Percentiles rank a stretch among this genome's conserved stretches.
phyloP scores from a whole-genome alignment of 2,329 filamentous ascomycete genomes.

The Microdochium nivale region DNA sequence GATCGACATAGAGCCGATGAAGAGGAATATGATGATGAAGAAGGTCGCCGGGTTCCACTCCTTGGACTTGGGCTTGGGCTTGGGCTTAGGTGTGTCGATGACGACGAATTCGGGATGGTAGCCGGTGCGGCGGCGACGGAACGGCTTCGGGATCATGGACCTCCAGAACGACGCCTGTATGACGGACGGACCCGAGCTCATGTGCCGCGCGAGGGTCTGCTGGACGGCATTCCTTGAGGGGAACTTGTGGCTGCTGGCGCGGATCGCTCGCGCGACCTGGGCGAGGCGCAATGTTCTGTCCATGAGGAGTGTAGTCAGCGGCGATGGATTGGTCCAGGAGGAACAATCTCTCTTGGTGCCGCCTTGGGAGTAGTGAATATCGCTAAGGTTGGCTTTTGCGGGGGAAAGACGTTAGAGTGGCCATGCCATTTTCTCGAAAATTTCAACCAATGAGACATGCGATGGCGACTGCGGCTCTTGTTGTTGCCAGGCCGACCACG shows the following conservation, averaged over 20 bases:
- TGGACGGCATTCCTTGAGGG: no score
- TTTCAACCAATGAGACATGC: neutral
- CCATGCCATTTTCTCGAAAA: neutral
- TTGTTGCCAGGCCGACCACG: constrained; percentile 1
- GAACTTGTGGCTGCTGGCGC: neutral
- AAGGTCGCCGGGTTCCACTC: constrained; percentile 77
- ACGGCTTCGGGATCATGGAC: constrained; percentile 59
- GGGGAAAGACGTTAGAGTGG: no score
- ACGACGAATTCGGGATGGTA: constrained; percentile 11
- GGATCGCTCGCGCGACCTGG: neutral
- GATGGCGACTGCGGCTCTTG: neutral
- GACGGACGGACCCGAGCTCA: constrained; percentile 39
- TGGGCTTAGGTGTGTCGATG: constrained; percentile 15
- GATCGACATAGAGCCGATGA: constrained; percentile 94
- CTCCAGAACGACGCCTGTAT: constrained; percentile 58
- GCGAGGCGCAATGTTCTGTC: neutral
- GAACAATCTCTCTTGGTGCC: no score
- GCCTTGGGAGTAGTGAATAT: no score
- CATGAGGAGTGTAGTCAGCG: neutral
- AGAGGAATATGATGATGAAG: constrained; percentile 70
- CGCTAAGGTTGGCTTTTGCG: no score
- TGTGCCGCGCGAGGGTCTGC: constrained; percentile 5
- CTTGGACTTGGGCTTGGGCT: constrained; percentile 39
- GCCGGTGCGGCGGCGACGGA: constrained; percentile 36
- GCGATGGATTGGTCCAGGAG: no score